phyloP scores from a whole-genome alignment of 352 stramenopile genomes.

The Pythium insidiosum region DNA sequence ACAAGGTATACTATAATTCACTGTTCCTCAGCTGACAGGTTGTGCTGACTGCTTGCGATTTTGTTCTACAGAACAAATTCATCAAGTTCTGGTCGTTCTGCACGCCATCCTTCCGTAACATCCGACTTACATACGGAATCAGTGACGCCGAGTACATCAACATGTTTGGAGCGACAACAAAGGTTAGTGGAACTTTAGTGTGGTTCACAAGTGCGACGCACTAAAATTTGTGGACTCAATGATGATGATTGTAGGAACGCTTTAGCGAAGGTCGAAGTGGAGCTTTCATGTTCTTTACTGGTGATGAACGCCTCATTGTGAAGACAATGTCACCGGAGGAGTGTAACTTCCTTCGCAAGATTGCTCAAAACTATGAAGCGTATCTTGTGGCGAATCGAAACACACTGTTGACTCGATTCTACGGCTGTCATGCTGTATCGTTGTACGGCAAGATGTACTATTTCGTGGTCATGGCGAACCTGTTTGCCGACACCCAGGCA shows the following conservation, averaged over 20 bases:
- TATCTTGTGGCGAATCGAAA: conserved; percentile 82
- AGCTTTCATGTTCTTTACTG: conserved; percentile 91
- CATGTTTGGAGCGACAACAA: conserved; percentile 81
- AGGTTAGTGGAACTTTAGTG: too few species aligned
- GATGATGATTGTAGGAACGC: too few species aligned
- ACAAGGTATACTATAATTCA: too few species aligned
- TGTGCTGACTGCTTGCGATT: too few species aligned
- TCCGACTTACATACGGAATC: conserved; percentile 78
- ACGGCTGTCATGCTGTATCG: conserved; percentile 82
- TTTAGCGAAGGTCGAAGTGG: conserved; percentile 85
- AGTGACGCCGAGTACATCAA: conserved; percentile 74
- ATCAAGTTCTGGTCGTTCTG: conserved; percentile 88
- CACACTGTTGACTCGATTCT: conserved; percentile 85
- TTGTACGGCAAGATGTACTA: conserved; percentile 90
- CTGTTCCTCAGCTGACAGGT: too few species aligned
- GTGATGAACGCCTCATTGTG: conserved; percentile 81
- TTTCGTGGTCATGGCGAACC: conserved; percentile 91
- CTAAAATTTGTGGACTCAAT: too few species aligned
- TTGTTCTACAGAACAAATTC: conserved; percentile 38
- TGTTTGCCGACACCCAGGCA: conserved; percentile 87
- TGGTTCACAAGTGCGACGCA: too few species aligned
- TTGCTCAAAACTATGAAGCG: conserved; percentile 75
- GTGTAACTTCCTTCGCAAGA: conserved; percentile 81
- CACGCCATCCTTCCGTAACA: conserved; percentile 77
- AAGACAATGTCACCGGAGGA: conserved; percentile 89